A percentile compares a stretch with the other conserved stretches of the same genome.
Evolutionary conservation across 2,329 filamentous ascomycete genomes (phyloP).

Genomic region (Diaporthe velutina): DNA sequence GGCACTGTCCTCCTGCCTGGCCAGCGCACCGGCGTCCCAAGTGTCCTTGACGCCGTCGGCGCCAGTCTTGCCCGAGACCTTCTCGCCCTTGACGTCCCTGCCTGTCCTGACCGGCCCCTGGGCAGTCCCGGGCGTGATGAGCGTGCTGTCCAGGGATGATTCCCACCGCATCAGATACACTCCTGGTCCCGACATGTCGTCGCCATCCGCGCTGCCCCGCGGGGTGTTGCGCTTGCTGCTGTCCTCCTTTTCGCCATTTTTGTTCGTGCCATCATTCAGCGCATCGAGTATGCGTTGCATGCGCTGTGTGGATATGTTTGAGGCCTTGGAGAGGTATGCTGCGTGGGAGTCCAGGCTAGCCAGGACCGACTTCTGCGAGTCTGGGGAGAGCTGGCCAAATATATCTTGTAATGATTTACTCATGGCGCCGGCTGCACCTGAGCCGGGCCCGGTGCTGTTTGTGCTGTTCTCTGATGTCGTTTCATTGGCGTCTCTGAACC

Average conservation of each 20-base stretch:
- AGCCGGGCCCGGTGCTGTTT: neutral
- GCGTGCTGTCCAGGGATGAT: slow-evolving; percentile 75
- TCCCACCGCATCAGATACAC: slow-evolving; percentile 82
- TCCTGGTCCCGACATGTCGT: slow-evolving; percentile 72
- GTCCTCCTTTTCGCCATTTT: neutral
- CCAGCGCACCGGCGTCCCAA: slow-evolving; percentile 39
- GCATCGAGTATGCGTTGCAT: slow-evolving; percentile 38
- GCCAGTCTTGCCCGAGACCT: slow-evolving; percentile 59
- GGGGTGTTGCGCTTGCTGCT: slow-evolving; percentile 3
- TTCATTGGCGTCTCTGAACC: slow-evolving; percentile 60
- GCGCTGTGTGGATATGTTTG: slow-evolving; percentile 64
- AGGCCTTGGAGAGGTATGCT: slow-evolving; percentile 69
- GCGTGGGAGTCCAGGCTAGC: slow-evolving; percentile 71
- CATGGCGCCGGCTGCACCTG: slow-evolving; percentile 48
- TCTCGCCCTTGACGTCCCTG: slow-evolving; percentile 61
- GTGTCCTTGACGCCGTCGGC: slow-evolving; percentile 43
- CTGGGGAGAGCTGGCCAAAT: slow-evolving; percentile 59
- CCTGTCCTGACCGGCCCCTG: slow-evolving; percentile 67
- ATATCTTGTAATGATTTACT: slow-evolving; percentile 55
- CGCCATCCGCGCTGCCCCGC: slow-evolving; percentile 16
- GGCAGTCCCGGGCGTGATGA: slow-evolving; percentile 71
- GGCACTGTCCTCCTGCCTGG: slow-evolving; percentile 30
- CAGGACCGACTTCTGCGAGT: slow-evolving; percentile 60
- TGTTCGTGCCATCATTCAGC: neutral
- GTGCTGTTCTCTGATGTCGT: neutral